phyloP scores from a whole-genome alignment of 164 flowering plant genomes.

The Vitis vinifera region ASM3070453v1 NC_081822.1:442501-443000 shows the following conservation, averaged over 20 bases:
- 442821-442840: slow-evolving; percentile 40
- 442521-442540: slow-evolving; percentile 43
- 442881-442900: slow-evolving; percentile 36
- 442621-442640: slow-evolving; percentile 41
- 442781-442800: slow-evolving; percentile 49
- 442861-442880: slow-evolving; percentile 45
- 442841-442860: slow-evolving; percentile 42
- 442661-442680: slow-evolving; percentile 34
- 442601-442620: slow-evolving; percentile 55
- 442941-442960: slow-evolving; percentile 40
- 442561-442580: slow-evolving; percentile 20
- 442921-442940: slow-evolving; percentile 41
- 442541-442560: slow-evolving; percentile 44
- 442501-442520: slow-evolving; percentile 42
- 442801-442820: slow-evolving; percentile 39
- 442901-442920: slow-evolving; percentile 41
- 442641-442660: slow-evolving; percentile 38
- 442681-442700: slow-evolving; percentile 46
- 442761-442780: slow-evolving; percentile 44
- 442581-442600: slow-evolving; percentile 38
- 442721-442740: slow-evolving; percentile 47
- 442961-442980: slow-evolving; percentile 40
- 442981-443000: slow-evolving; percentile 27
- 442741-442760: slow-evolving; percentile 35
- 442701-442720: slow-evolving; percentile 41